Conservation (phyloP, 768 basidiomycete species). For the Lactarius hengduanensis region DNA sequence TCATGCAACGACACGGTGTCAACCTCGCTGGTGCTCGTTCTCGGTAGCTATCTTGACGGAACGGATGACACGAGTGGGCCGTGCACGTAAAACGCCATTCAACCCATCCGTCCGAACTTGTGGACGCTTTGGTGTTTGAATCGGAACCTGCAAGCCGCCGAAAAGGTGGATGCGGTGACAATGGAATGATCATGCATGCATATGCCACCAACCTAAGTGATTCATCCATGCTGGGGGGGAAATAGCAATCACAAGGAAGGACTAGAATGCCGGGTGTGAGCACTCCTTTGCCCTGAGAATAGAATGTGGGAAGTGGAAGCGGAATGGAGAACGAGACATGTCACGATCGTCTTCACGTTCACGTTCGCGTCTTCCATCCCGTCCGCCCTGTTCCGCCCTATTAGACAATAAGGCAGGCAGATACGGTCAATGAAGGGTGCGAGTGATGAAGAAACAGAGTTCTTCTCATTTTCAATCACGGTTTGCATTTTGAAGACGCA, state of each 20-base stretch:
- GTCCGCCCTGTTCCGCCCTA: not conserved
- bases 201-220: not conserved
- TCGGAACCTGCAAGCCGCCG: not conserved
- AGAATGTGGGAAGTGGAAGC: not conserved
- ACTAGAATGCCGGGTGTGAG: not conserved
- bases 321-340: not conserved
- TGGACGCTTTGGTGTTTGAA: not conserved
- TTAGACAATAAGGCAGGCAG: not conserved
- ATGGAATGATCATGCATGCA: not conserved
- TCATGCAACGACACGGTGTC: not conserved
- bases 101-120: not conserved
- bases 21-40: not conserved
- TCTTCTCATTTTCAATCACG: not conserved
- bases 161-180: not conserved
- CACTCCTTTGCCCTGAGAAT: not conserved
- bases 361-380: not conserved
- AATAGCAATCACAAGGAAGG: not conserved
- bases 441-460: not conserved
- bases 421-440: not conserved
- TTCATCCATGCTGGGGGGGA: not conserved
- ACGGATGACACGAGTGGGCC: not conserved
- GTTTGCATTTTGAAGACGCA: not conserved
- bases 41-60: not conserved
- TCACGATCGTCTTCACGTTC: constrained; percentile 8
- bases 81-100: constrained; percentile 2